These are phyloP conservation scores for Artomyces pyxidatus DNA, from an alignment of 768 basidiomycete genomes.

Conservation along the genomic window DNA sequence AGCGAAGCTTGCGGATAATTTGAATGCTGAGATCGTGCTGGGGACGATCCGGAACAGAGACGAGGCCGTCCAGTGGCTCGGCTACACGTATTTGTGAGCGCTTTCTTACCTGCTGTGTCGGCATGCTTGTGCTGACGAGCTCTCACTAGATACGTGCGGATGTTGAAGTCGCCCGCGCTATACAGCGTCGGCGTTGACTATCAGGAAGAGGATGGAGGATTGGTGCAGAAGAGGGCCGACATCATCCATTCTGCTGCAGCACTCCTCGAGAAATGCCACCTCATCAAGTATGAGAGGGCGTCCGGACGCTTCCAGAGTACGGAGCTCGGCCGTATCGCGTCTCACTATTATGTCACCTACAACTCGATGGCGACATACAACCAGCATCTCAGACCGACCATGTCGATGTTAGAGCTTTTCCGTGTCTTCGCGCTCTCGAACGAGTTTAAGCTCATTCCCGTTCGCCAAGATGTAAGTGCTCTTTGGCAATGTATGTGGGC, in stretches of 20 bases:
- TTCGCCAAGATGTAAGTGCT: constrained; percentile 52
- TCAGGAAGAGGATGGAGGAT: constrained; percentile 69
- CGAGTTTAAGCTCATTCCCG: constrained; percentile 90
- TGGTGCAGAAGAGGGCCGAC: constrained; percentile 92
- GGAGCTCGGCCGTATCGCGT: constrained; percentile 89
- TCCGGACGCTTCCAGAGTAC: constrained; percentile 87
- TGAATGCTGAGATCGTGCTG: constrained; percentile 95
- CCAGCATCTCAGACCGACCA: constrained; percentile 80
- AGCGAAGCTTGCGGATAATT: constrained; percentile 82
- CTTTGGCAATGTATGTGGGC: constrained; percentile 1
- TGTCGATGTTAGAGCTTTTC: constrained; percentile 88
- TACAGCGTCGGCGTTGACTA: constrained; percentile 90
- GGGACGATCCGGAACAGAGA: constrained; percentile 93
- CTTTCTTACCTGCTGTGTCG: background rate
- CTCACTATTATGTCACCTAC: constrained; percentile 92
- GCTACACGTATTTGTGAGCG: constrained; percentile 85
- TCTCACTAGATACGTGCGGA: constrained; percentile 74
- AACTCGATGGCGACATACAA: constrained; percentile 96
- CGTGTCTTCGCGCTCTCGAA: constrained; percentile 92
- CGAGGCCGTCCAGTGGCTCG: constrained; percentile 96
- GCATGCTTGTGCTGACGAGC: constrained; percentile 13
- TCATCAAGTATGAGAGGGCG: constrained; percentile 89
- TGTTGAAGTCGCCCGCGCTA: constrained; percentile 82
- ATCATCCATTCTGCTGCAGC: constrained; percentile 91
- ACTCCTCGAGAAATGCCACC: constrained; percentile 86